Evolutionary conservation across 495 filamentous ascomycete genomes (phyloP), one percentile per base, ranked within the genome.

Genomic region (Podospora bellae-mahoneyi): DNA sequence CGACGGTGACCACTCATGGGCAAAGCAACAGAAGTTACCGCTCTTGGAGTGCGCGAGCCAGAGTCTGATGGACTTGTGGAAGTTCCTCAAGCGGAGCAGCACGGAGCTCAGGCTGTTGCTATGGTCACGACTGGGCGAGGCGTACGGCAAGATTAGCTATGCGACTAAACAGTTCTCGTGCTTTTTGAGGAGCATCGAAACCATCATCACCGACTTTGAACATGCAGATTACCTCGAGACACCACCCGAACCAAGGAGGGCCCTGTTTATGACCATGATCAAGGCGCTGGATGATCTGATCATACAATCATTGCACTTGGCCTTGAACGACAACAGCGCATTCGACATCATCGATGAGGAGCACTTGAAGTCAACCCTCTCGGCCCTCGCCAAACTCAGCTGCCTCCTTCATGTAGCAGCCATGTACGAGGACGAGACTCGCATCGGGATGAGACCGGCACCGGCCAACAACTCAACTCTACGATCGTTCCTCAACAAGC

Each of bases 161-260:
- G 83, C 85, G 6, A 91, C 94, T 0, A 96, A 96, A 74, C 88
- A 96, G 28, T 86, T 98, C 26, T 92, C 89, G 1, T 97, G 93
- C 77, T 86, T 91, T 70, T 82, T 98, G 53, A 87, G 89, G 66
- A 93, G 90, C 70, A 91, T 98, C 63, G 91, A 93, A 73, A 87
- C 91, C 28, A 85, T 98, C 19, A 79, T 96, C 30, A 80, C 79
- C 20, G 92, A 97, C 73, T 81, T 97, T 19, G 85, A 88, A 64
- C 81, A 85, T 2, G 74, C 84, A 3, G 80, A 87, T 9, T 92
- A 93, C 74, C 68, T 84, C 4, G 85, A 89, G 26, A 83, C 84
- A 39, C 78, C 85, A 13, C 75, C 78, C 48, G 87, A 89, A 28
- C 82, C 89, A 44, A 88, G 96, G 5, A 85, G 87, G 64, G 81